A percentile compares a stretch with the other conserved stretches of the same genome.
phyloP scores from a whole-genome alignment of 805 yeast species.

The Helenozyma baotianmanensis region DNA sequence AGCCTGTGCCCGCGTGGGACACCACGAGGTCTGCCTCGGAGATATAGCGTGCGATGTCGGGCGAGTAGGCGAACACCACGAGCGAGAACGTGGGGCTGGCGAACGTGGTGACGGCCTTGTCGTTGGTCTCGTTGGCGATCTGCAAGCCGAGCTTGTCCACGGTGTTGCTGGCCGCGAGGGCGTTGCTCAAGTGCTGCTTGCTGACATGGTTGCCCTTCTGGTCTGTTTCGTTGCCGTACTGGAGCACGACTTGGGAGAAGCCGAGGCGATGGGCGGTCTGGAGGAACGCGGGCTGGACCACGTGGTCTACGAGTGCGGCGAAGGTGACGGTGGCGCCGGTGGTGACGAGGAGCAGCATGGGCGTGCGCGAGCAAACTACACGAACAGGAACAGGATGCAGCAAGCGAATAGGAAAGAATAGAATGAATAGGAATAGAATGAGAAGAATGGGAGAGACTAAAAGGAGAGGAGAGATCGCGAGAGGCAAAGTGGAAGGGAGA shows the following conservation, averaged over 20 bases:
- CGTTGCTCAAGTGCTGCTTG: slow-evolving; percentile 17
- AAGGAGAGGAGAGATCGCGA: no score
- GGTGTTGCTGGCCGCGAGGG: slow-evolving; percentile 11
- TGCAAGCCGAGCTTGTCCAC: slow-evolving; percentile 9
- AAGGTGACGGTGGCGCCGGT: slow-evolving; percentile 94
- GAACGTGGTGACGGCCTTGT: slow-evolving; percentile 12
- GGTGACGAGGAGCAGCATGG: slow-evolving; percentile 49
- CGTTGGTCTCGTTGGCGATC: slow-evolving; percentile 13
- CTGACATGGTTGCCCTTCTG: slow-evolving; percentile 18
- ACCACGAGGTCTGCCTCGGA: slow-evolving; percentile 54
- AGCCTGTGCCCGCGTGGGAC: slow-evolving; percentile 92
- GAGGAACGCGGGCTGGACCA: slow-evolving; percentile 34
- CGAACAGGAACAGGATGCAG: background rate
- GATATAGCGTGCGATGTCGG: slow-evolving; percentile 34
- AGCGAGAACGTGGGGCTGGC: slow-evolving; percentile 10
- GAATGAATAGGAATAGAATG: no score
- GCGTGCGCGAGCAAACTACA: no score
- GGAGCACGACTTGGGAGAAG: slow-evolving; percentile 25
- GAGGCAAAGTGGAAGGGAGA: no score
- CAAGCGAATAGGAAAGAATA: no score
- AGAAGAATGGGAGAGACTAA: no score
- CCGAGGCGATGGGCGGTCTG: slow-evolving; percentile 29
- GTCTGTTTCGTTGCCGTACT: slow-evolving; percentile 31
- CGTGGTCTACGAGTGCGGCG: slow-evolving; percentile 46
- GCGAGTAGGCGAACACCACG: slow-evolving; percentile 26